phyloP scores from a whole-genome alignment of 1,139 yeast genomes.

The Hansenula lynferdii region DNA sequence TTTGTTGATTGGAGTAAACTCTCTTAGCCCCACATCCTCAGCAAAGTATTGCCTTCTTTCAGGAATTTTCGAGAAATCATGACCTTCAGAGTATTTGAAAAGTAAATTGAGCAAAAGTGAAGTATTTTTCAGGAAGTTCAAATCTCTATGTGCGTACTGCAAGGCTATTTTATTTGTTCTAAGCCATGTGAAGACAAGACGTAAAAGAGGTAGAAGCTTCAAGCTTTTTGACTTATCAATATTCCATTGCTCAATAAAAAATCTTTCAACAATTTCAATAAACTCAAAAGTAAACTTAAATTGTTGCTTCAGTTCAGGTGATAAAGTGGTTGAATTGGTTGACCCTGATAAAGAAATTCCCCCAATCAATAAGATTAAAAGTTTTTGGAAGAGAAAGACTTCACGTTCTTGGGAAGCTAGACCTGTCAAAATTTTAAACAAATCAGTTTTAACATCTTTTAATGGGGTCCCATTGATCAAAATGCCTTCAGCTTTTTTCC shows the following conservation, averaged over 20 bases:
- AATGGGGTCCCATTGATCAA: constrained; percentile 26
- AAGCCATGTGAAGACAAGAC: constrained; percentile 54
- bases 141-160: constrained; percentile 33
- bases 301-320: constrained; percentile 19
- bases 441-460: constrained; percentile 30
- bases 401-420: constrained; percentile 10
- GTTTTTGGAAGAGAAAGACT: constrained; percentile 13
- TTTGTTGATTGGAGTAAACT: constrained; percentile 48
- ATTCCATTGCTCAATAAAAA: constrained; percentile 15
- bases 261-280: constrained; percentile 23
- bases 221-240: constrained; percentile 3
- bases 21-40: constrained; percentile 62
- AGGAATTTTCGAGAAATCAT: constrained; percentile 26
- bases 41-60: constrained; percentile 49
- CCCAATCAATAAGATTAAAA: constrained; percentile 25
- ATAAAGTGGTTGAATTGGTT: constrained; percentile 9
- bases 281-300: constrained; percentile 29
- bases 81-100: constrained; percentile 10
- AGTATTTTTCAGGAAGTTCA: constrained; percentile 30
- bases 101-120: constrained; percentile 31
- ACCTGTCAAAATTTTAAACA: constrained; percentile 20
- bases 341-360: constrained; percentile 23
- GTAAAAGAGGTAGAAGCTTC: constrained; percentile 26
- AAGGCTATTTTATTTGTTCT: constrained; percentile 40
- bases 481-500: constrained; percentile 26